Evolutionary conservation across 495 filamentous ascomycete species (phyloP), one percentile per base, ranked within the genome.

Genomic region (Lasiosphaeria ovina): DNA sequence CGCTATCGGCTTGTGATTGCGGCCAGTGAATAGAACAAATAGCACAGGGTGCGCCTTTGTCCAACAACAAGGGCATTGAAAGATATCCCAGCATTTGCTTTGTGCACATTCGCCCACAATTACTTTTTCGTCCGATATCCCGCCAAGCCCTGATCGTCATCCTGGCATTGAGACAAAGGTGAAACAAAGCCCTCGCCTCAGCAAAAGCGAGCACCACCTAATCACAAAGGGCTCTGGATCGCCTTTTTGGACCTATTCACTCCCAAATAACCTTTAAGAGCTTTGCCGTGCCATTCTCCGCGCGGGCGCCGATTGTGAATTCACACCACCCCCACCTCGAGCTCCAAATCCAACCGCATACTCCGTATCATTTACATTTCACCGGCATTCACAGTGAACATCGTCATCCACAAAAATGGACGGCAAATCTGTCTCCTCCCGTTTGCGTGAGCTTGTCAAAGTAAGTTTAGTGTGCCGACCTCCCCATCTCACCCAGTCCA

Each of bases 361-460:
- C n/a, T 2, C 48, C 11, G 10, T 16, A 45, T 45, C 42, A 45
- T 45, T 45, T 2, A 45, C 42, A 45, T 45, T 16, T 45, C 24
- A 14, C 16, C 42, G 14, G 47, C 33, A 45, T 31, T 38, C 2
- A 45, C 32, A 56, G 12, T 17, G 40, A 24, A 24, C 24, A 24
- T 24, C 24, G 24, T 24, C 34, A 49, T 32, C 16, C 33, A 32
- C 33, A 36, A 40, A 33, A 50, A 63, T 63, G 63, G 66, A 68
- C 58, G 62, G 49, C 52, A 68, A 59, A 54, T 60, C 66, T 1
- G 40, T 65, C 10, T 63, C 67, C 9, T 66, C 67, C 11, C 63
- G 67, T 51, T 55, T 69, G 11, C 64, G 63, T 6, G 67, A 69
- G 42, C 64, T 69, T 0, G 57, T 69, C 33, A 66, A 66, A 59